phyloP scores from a whole-genome alignment of 1,139 yeast species.

The Kurtzmaniella natalensis region DNA sequence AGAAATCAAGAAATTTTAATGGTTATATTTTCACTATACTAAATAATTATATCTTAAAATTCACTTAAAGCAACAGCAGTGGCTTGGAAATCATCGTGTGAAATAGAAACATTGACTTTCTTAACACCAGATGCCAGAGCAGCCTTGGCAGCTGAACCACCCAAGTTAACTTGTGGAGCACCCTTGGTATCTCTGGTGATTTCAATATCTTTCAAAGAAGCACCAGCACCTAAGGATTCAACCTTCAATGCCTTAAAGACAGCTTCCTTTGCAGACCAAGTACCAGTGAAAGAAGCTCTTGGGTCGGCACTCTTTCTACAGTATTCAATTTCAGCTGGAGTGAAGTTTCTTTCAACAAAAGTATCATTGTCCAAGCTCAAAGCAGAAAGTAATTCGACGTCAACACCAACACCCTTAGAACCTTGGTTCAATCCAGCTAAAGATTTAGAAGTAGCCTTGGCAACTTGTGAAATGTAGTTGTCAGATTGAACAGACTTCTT shows the following conservation, averaged over 20 bases:
- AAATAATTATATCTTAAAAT: slow-evolving; percentile 23
- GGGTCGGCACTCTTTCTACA: slow-evolving; percentile 71
- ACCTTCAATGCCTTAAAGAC: slow-evolving; percentile 94
- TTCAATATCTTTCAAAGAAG: slow-evolving; percentile 87
- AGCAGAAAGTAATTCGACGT: slow-evolving; percentile 82
- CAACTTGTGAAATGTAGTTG: slow-evolving; percentile 31
- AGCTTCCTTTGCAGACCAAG: slow-evolving; percentile 99
- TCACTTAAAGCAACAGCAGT: slow-evolving; percentile 95
- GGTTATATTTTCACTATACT: background rate
- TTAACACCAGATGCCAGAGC: slow-evolving; percentile 70
- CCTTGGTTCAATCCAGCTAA: slow-evolving; percentile 44
- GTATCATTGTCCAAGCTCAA: slow-evolving; percentile 83
- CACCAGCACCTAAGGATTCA: slow-evolving; percentile 91
- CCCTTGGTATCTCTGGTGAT: slow-evolving; percentile 71
- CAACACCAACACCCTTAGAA: slow-evolving; percentile 88
- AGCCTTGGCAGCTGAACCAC: slow-evolving; percentile 71
- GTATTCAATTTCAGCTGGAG: slow-evolving; percentile 72
- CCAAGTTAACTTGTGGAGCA: slow-evolving; percentile 74
- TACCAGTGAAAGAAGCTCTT: slow-evolving; percentile 91
- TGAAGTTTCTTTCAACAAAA: slow-evolving; percentile 88
- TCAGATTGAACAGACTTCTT: slow-evolving; percentile 35
- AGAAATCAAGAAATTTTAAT: too few relatives aligned
- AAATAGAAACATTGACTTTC: slow-evolving; percentile 77
- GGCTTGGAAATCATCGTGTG: slow-evolving; percentile 95
- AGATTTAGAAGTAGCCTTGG: slow-evolving; percentile 47